phyloP scores from a whole-genome alignment of 1,139 yeast species.

The Geotrichum fermentans region DNA sequence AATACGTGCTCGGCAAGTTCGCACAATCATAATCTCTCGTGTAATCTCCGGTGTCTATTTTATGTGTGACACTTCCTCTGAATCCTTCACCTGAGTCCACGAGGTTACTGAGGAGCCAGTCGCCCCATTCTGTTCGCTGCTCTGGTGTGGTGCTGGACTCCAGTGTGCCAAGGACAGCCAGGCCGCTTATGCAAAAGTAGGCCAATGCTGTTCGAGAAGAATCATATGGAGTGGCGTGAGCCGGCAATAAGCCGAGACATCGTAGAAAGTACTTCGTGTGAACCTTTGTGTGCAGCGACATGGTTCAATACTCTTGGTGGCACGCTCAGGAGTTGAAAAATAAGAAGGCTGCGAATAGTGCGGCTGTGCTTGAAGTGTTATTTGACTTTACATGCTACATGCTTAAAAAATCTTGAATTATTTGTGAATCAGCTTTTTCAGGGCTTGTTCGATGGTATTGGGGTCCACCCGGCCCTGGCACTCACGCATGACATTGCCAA shows the following conservation, averaged over 20 bases:
- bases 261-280: slow-evolving; percentile 35
- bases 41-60: slow-evolving; percentile 23
- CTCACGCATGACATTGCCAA: slow-evolving; percentile 80
- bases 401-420: not conserved
- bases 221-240: slow-evolving; percentile 42
- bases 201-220: slow-evolving; percentile 60
- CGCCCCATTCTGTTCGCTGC: slow-evolving; percentile 38
- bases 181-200: slow-evolving; percentile 63
- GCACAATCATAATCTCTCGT: slow-evolving; percentile 48
- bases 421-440: slow-evolving; percentile 6
- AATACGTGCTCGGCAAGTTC: slow-evolving; percentile 61
- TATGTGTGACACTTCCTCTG: slow-evolving; percentile 50
- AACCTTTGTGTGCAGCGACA: not conserved
- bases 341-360: not conserved
- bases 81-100: slow-evolving; percentile 48
- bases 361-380: not conserved
- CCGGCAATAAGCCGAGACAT: slow-evolving; percentile 37
- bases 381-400: not conserved
- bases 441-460: slow-evolving; percentile 20
- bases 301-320: no score
- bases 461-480: slow-evolving; percentile 53
- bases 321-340: not conserved
- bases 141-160: slow-evolving; percentile 28
- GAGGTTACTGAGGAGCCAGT: slow-evolving; percentile 48
- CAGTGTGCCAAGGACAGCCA: slow-evolving; percentile 48